Evolutionary conservation across 257 asterid species (phyloP).

Genomic region (Verbena officinalis): DNA sequence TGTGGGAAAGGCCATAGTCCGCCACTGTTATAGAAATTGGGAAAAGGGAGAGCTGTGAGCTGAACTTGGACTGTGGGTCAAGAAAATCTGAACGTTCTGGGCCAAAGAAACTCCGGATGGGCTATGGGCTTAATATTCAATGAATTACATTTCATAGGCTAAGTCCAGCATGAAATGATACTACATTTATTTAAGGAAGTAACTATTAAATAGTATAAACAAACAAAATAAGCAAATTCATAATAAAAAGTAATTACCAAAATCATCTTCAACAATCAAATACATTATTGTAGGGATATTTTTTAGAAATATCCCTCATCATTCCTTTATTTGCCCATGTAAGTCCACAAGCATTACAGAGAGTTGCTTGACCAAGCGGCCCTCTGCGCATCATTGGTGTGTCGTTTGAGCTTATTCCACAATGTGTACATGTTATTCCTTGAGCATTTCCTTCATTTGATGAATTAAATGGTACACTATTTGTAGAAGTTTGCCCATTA

Average conservation of each 20-base stretch:
- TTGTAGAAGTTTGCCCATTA: not conserved
- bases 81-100: not conserved
- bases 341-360: constrained; percentile 45
- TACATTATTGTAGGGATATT: no score
- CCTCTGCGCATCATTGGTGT: constrained; percentile 46
- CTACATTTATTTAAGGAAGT: no score
- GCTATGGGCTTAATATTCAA: no score
- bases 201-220: no score
- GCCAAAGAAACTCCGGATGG: no score
- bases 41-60: not conserved
- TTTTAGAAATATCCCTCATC: constrained; percentile 9
- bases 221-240: no score
- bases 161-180: no score
- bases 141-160: no score
- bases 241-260: no score
- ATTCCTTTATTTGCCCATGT: constrained; percentile 23
- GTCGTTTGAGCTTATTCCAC: constrained; percentile 20
- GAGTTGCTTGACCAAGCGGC: constrained; percentile 20
- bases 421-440: constrained; percentile 16
- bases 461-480: not conserved
- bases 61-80: constrained; percentile 19
- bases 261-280: no score
- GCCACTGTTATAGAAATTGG: constrained; percentile 20
- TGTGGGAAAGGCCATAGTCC: constrained; percentile 30
- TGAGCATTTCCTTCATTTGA: not conserved